Percentiles rank a stretch among this genome's conserved stretches.
phyloP scores from a whole-genome alignment of 345 rosid genomes.

The Rhizophora mangle region DNA sequence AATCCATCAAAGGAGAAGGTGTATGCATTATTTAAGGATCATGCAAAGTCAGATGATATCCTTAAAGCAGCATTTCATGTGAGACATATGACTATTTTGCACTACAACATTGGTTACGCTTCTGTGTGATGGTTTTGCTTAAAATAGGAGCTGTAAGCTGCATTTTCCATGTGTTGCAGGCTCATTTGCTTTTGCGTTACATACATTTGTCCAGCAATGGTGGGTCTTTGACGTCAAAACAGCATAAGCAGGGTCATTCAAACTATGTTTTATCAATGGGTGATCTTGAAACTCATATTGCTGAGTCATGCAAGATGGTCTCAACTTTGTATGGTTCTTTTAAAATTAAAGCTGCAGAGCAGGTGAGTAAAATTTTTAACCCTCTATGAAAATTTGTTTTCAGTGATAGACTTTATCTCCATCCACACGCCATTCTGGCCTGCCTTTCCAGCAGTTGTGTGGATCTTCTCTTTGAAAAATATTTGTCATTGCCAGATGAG shows the following conservation, averaged over 20 bases:
- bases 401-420: background rate
- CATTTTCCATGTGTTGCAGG: conserved; percentile 46
- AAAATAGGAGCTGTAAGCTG: background rate
- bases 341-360: conserved; percentile 75
- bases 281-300: conserved; percentile 62
- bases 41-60: conserved; percentile 84
- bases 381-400: background rate
- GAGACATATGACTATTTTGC: conserved; percentile 23
- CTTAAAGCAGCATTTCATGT: conserved; percentile 98
- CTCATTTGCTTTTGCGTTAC: conserved; percentile 87
- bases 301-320: conserved; percentile 81
- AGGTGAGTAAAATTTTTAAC: conserved; percentile 33
- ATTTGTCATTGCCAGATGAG: too few relatives aligned
- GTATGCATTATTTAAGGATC: conserved; percentile 85
- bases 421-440: background rate
- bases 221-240: conserved; percentile 24
- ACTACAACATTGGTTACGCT: too few relatives aligned
- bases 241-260: conserved; percentile 32
- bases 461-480: too few relatives aligned
- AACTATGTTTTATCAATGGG: conserved; percentile 24
- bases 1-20: conserved; percentile 79
- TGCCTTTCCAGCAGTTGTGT: background rate
- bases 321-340: conserved; percentile 62
- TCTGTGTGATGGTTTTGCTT: too few relatives aligned
- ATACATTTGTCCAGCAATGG: conserved; percentile 44